Evolutionary conservation across 192 early-diverging fungal genomes (phyloP).

Genomic region (Dispira parvispora): DNA sequence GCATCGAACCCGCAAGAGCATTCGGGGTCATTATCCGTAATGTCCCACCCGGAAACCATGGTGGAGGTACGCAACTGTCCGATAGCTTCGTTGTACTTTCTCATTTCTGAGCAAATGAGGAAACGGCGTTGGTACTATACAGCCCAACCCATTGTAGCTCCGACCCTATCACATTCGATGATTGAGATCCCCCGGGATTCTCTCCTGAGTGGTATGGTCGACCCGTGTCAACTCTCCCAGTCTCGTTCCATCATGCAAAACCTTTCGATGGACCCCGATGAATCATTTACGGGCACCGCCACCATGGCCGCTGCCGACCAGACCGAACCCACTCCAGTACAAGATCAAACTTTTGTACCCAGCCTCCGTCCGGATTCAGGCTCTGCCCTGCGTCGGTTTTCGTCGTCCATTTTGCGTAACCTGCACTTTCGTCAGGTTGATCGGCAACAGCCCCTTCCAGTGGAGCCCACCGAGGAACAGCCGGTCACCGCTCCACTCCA

Average conservation of each 20-base stretch:
- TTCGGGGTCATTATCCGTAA: constrained; percentile 1
- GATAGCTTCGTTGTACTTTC: constrained; percentile 24
- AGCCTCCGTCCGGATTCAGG: constrained; percentile 5
- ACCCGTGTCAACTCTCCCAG: background rate
- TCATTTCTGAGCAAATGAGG: constrained; percentile 16
- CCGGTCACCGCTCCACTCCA: background rate
- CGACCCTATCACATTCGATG: background rate
- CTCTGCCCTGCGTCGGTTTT: constrained; percentile 7
- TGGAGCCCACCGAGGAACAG: background rate
- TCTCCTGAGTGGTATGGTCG: background rate
- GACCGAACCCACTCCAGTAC: background rate
- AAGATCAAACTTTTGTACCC: background rate
- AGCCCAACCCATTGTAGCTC: background rate
- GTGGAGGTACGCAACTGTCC: constrained; percentile 29
- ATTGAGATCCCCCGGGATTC: constrained; percentile 5
- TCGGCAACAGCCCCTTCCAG: background rate
- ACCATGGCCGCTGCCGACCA: background rate
- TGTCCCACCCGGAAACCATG: constrained; percentile 12
- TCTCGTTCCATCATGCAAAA: background rate
- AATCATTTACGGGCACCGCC: background rate
- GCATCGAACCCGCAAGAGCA: too few relatives aligned
- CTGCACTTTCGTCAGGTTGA: constrained; percentile 1
- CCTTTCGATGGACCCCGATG: background rate
- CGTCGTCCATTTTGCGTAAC: constrained; percentile 9
- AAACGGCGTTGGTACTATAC: constrained; percentile 15